Percentiles rank a stretch among this genome's conserved stretches.
Conservation (phyloP, 2,329 filamentous ascomycete species). For the Ceratocystis smalleyi region DNA sequence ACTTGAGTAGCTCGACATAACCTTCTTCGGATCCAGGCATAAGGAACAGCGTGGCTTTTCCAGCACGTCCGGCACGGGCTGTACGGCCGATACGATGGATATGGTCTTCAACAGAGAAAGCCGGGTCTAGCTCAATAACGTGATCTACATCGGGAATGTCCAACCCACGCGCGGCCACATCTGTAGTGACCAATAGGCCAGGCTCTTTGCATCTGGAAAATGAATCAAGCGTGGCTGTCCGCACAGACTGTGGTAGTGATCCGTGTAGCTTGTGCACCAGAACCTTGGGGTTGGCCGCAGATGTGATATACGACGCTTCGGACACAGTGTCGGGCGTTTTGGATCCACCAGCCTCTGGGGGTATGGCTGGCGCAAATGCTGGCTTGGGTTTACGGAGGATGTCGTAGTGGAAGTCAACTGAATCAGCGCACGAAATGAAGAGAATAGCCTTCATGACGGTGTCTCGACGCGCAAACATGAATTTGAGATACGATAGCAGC, state of each 20-base stretch:
- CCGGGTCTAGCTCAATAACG: constrained; percentile 90
- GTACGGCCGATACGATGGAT: constrained; percentile 90
- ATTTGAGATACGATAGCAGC: constrained; percentile 66
- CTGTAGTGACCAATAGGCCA: constrained; percentile 77
- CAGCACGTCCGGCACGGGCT: constrained; percentile 76
- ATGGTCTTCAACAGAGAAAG: constrained; percentile 85
- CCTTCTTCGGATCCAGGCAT: constrained; percentile 83
- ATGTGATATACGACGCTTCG: constrained; percentile 56
- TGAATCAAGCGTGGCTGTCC: constrained; percentile 68
- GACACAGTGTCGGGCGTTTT: constrained; percentile 45
- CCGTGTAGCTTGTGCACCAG: constrained; percentile 77
- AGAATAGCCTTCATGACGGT: constrained; percentile 94
- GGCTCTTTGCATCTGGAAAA: constrained; percentile 62
- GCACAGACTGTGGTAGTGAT: constrained; percentile 72
- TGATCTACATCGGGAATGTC: constrained; percentile 91
- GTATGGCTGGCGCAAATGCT: background rate
- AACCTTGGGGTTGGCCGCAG: constrained; percentile 56
- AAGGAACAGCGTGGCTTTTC: constrained; percentile 77
- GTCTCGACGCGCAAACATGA: constrained; percentile 73
- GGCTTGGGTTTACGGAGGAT: constrained; percentile 35
- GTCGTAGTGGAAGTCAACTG: constrained; percentile 91
- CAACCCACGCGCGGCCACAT: constrained; percentile 87
- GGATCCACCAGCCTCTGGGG: constrained; percentile 17
- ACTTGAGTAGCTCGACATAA: constrained; percentile 60
- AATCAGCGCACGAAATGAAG: constrained; percentile 93